Base-by-base conservation (phyloP, 768 basidiomycete genomes). In the Auriculariales sp. region DNA sequence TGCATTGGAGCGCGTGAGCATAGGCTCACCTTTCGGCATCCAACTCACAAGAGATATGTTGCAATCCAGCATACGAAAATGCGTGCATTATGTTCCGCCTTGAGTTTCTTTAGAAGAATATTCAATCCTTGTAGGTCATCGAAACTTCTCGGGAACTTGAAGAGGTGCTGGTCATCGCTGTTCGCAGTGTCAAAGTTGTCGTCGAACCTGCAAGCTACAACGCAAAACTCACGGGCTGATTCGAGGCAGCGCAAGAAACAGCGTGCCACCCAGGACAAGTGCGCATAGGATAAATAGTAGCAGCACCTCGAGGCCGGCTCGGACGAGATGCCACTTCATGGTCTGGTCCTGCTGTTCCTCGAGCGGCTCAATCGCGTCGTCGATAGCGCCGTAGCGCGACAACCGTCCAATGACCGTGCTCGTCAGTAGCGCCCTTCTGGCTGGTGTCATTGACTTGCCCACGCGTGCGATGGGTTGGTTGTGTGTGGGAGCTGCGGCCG, bases 101-200 rank as follows among this genome's bases (percentile, higher is more conserved):
- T 45, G 90, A 76, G 66, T 97, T 97, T 62, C 94, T 90, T 91
- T 32, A 92, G 69, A 4, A 93, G 78, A 19, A 62, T 68, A 61
- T 97, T 95, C 47, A 97, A 74, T 5, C 77, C 79, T 60, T 97
- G 81, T 10, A 98, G 72, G 61, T 97, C 80, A 17, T 71, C 73
- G 56, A 98, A 97, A 3, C 83, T 86, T 61, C 83, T 88, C 11
- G 94, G 94, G 48, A 98, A 75, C 57, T 78, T 81, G 24, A 98
- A 71, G 27, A 74, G 61, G 0, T 77, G 78, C 31, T 81, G 77
- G 69, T 98, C 91, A 46, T 70, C 77, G 33, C 88, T 89, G 59
- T 47, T n/a, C 30, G 34, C 50, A 34, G 49, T 39, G 50, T 22
- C 39, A 44, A 55, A 49, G 22, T 58, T 22, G 48, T 45, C 34